Evolutionary conservation across 2,329 filamentous ascomycete genomes (phyloP).

Genomic region (Fusarium beomiforme): DNA sequence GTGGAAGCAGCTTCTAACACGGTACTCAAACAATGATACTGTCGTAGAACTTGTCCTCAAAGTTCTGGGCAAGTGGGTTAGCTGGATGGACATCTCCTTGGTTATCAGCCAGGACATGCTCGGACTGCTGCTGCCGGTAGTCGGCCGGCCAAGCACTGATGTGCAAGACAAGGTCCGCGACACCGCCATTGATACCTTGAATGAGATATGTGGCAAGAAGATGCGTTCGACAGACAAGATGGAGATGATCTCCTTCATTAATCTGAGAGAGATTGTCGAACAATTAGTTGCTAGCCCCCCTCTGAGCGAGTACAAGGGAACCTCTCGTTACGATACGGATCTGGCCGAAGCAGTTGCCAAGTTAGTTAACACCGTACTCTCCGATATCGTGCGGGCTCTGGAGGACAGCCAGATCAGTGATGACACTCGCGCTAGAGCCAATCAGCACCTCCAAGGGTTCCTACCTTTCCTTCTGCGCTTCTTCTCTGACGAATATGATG

Average conservation of each 20-base stretch:
- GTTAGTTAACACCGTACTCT: constrained; percentile 88
- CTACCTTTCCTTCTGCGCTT: constrained; percentile 89
- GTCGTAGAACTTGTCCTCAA: constrained; percentile 90
- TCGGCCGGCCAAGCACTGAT: constrained; percentile 75
- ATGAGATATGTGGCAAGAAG: constrained; percentile 96
- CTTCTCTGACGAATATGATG: constrained; percentile 97
- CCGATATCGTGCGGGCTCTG: constrained; percentile 87
- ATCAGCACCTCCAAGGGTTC: constrained; percentile 84
- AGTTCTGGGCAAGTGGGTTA: constrained; percentile 96
- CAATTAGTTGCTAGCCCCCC: constrained; percentile 87
- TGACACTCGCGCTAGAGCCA: constrained; percentile 76
- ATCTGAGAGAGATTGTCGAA: constrained; percentile 83
- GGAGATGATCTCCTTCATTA: constrained; percentile 90
- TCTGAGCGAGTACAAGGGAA: constrained; percentile 80
- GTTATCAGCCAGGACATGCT: constrained; percentile 93
- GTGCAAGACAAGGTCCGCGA: constrained; percentile 84
- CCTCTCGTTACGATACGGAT: constrained; percentile 91
- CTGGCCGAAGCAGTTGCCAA: constrained; percentile 95
- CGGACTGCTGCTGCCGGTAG: constrained; percentile 83
- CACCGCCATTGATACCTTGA: constrained; percentile 92
- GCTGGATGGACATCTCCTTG: constrained; percentile 97
- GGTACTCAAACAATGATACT: constrained; percentile 76
- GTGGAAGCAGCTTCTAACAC: constrained; percentile 89
- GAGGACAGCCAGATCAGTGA: constrained; percentile 73
- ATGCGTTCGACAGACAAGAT: constrained; percentile 96